Evolutionary conservation across 306 rosid genomes (phyloP).

Genomic region (Gynostemma pentaphyllum): DNA sequence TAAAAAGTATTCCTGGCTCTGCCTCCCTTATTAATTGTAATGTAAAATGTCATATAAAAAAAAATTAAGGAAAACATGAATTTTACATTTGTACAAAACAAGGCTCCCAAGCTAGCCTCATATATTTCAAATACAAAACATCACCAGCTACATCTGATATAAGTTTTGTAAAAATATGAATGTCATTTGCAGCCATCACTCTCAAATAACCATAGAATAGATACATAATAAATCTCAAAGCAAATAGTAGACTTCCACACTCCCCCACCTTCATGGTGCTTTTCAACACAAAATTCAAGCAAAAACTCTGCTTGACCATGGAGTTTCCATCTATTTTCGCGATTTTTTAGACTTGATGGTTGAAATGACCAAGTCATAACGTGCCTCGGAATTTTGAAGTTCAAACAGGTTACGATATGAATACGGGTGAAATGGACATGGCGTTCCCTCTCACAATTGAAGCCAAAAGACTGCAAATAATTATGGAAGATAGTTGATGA

Average conservation of each 20-base stretch:
- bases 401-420: not conserved
- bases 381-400: not conserved
- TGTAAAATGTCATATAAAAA: too few species aligned
- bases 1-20: too few species aligned
- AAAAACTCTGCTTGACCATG: not conserved
- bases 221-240: not conserved
- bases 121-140: too few species aligned
- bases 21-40: too few species aligned
- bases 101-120: too few species aligned
- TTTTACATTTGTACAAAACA: too few species aligned
- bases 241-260: too few species aligned
- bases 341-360: not conserved
- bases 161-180: too few species aligned
- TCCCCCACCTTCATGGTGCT: constrained; percentile 7
- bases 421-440: not conserved
- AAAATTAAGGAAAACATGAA: too few species aligned
- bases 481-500: not conserved
- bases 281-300: not conserved
- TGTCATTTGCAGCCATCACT: not conserved
- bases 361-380: not conserved
- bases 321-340: not conserved
- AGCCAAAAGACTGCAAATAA: not conserved
- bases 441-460: not conserved
- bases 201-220: not conserved
- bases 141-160: too few species aligned